A percentile compares a stretch with the other conserved stretches of the same genome.
These are phyloP conservation scores for Sugiyamaella xylanicola DNA, from an alignment of 1,139 yeast genomes.

Conservation along the genomic window DNA sequence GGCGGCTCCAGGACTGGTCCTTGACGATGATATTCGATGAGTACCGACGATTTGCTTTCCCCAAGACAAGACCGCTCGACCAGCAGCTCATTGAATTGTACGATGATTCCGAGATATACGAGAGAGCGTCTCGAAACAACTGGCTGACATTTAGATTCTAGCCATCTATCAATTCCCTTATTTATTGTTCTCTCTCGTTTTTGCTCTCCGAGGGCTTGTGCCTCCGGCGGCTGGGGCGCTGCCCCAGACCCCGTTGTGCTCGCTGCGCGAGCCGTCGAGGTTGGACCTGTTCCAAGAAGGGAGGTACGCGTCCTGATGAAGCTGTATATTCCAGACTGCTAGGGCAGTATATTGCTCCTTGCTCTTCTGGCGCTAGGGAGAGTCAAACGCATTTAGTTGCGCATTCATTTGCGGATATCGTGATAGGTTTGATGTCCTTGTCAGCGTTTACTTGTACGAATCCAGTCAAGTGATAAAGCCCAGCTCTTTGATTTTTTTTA, in stretches of 20 bases:
- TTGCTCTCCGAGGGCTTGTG: not conserved
- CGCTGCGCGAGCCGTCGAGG: not conserved
- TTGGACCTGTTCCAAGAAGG: too few relatives aligned
- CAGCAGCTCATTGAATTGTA: constrained; percentile 92
- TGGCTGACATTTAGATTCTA: constrained; percentile 58
- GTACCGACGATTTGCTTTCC: constrained; percentile 89
- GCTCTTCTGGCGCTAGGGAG: too few relatives aligned
- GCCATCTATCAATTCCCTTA: not conserved
- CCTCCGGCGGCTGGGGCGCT: constrained; percentile 1
- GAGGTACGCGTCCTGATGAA: too few relatives aligned
- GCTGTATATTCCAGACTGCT: too few relatives aligned
- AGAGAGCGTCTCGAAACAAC: constrained; percentile 52
- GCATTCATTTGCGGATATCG: too few relatives aligned
- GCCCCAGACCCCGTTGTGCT: not conserved
- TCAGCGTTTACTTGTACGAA: too few relatives aligned
- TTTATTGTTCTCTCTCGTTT: not conserved
- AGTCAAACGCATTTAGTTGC: too few relatives aligned
- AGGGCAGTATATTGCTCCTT: too few relatives aligned
- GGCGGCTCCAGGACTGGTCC: constrained; percentile 90
- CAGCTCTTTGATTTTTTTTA: too few relatives aligned
- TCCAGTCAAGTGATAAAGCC: too few relatives aligned
- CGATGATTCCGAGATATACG: constrained; percentile 61
- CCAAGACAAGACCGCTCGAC: constrained; percentile 92
- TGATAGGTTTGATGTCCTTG: too few relatives aligned
- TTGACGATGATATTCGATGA: constrained; percentile 92